Conservation (phyloP, 2,329 filamentous ascomycete genomes). For the Tolypocladium album region DNA sequence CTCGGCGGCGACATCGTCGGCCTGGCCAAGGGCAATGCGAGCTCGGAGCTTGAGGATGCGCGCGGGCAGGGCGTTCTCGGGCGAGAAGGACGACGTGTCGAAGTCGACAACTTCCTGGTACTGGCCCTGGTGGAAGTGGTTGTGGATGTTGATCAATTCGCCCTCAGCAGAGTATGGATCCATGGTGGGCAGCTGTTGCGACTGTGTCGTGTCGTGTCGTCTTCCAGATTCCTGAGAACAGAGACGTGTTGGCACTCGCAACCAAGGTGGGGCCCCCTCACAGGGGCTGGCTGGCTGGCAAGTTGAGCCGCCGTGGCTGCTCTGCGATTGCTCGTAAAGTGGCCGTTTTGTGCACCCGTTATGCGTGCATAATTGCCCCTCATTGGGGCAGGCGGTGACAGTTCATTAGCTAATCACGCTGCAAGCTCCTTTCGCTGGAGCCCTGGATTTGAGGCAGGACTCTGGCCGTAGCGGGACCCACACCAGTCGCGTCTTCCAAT, state of each 20-base stretch:
- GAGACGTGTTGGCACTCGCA: neutral
- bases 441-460: neutral
- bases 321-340: no score
- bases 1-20: slow-evolving; percentile 59
- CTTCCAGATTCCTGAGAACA: neutral
- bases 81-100: slow-evolving; percentile 67
- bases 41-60: slow-evolving; percentile 72
- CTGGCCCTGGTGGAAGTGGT: slow-evolving; percentile 68
- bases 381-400: neutral
- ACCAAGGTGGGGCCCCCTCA: slow-evolving; percentile 3
- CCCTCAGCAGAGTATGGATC: slow-evolving; percentile 62
- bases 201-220: neutral
- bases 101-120: slow-evolving; percentile 81
- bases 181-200: slow-evolving; percentile 33
- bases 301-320: no score
- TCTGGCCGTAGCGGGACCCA: neutral
- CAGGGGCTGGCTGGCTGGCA: neutral
- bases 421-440: neutral
- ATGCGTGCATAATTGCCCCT: neutral
- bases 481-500: slow-evolving; percentile 17
- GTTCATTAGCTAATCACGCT: neutral
- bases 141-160: slow-evolving; percentile 63
- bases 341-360: neutral
- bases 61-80: slow-evolving; percentile 66
- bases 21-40: slow-evolving; percentile 71